Percentiles rank a stretch among this genome's conserved stretches.
Conservation (phyloP, 139 green algal species). For the Micromonas commoda region DNA sequence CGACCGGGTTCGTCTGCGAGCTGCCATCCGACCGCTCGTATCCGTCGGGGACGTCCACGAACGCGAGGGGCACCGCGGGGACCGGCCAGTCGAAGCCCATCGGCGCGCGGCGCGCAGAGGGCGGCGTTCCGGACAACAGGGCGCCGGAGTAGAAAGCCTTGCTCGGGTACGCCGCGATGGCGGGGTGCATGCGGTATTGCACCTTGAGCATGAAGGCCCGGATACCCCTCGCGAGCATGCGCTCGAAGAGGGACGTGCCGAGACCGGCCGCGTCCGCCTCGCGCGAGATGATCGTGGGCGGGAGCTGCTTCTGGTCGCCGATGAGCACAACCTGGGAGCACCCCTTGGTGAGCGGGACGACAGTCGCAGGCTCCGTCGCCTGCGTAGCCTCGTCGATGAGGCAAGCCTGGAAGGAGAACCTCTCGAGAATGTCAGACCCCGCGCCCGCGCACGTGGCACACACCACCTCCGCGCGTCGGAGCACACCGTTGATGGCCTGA, state of each 20-base stretch:
- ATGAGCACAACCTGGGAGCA: constrained; percentile 75
- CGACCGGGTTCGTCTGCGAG: constrained; percentile 12
- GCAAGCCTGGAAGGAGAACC: constrained; percentile 61
- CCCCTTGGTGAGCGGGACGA: constrained; percentile 69
- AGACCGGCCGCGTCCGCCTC: constrained; percentile 52
- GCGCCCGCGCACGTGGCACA: constrained; percentile 41
- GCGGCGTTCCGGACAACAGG: constrained; percentile 36
- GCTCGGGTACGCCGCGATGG: constrained; percentile 76
- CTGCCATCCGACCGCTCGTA: constrained; percentile 5
- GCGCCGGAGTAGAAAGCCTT: constrained; percentile 67
- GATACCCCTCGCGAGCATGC: constrained; percentile 21
- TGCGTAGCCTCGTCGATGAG: constrained; percentile 86
- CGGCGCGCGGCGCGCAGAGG: constrained; percentile 37
- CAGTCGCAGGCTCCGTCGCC: constrained; percentile 68
- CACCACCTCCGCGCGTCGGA: constrained; percentile 7
- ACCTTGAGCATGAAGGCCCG: constrained; percentile 36
- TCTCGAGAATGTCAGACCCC: constrained; percentile 34
- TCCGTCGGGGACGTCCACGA: constrained; percentile 6
- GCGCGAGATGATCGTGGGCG: constrained; percentile 72
- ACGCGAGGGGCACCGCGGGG: constrained; percentile 17
- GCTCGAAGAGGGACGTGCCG: constrained; percentile 72
- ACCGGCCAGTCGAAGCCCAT: constrained; percentile 19
- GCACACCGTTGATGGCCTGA: constrained; percentile 13
- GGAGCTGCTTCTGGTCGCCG: constrained; percentile 83
- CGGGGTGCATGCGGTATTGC: constrained; percentile 91